Percentiles rank a stretch among this genome's conserved stretches.
phyloP scores from a whole-genome alignment of 176 grass and related monocot genomes.

The Alopecurus myosuroides region DNA sequence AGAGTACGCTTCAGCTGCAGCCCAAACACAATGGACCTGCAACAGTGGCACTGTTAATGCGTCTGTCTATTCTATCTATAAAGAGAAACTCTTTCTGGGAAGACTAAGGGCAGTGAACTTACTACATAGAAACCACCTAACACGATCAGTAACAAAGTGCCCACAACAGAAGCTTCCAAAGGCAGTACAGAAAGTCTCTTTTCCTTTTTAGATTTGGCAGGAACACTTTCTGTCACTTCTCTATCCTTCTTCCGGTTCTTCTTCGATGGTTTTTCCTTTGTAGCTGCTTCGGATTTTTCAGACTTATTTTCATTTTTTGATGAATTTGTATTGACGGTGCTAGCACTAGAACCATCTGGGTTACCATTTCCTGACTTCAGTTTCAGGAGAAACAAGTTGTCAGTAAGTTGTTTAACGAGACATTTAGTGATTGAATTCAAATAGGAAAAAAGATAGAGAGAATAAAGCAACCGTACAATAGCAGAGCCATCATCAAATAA shows the following conservation, averaged over 20 bases:
- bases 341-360: conserved; percentile 32
- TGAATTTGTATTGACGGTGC: conserved; percentile 25
- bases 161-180: conserved; percentile 75
- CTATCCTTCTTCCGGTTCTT: conserved; percentile 96
- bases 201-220: conserved; percentile 53
- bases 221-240: conserved; percentile 49
- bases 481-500: conserved; percentile 52
- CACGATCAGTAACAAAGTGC: conserved; percentile 70
- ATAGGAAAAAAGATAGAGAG: conserved; percentile 16
- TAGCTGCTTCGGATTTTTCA: conserved; percentile 60
- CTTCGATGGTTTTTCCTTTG: conserved; percentile 81
- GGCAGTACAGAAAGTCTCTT: conserved; percentile 74
- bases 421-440: not conserved
- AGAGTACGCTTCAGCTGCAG: conserved; percentile 96
- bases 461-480: conserved; percentile 48
- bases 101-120: conserved; percentile 34
- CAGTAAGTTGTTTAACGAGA: conserved; percentile 11
- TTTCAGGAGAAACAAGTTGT: conserved; percentile 34
- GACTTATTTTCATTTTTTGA: conserved; percentile 40
- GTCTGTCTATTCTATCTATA: not conserved
- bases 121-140: conserved; percentile 99
- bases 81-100: conserved; percentile 17
- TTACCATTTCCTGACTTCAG: conserved; percentile 60
- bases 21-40: conserved; percentile 99
- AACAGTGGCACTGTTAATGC: conserved; percentile 27